Base-by-base conservation (phyloP, 805 yeast species). In the Saturnispora ahearnii region DNA sequence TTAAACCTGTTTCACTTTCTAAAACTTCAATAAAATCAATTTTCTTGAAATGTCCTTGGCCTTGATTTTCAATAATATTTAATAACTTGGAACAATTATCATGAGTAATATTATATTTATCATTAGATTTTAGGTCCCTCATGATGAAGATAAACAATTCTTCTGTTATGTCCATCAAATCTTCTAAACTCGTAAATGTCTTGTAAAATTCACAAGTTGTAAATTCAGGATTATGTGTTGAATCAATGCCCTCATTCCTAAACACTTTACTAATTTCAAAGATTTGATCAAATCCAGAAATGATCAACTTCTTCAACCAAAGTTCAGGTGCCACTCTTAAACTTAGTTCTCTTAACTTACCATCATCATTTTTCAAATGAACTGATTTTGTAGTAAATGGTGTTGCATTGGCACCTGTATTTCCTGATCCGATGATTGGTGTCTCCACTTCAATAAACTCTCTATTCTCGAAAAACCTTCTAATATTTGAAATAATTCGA, bases 161-260 rank as follows among this genome's bases (percentile, higher is more conserved):
- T 58, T 87, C 84, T 1, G 95, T 82, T 32, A 82, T 57, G 0
- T 50, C 51, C 74, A 88, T 84, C 51, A 91, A 68, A 28, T 85
- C 85, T 0, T 77, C 75, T 55, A 93, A 67, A 9, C 76, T 71
- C 0, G 84, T 79, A 60, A 76, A 89, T 0, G 86, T 74, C 58
- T 84, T 85, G 63, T 91, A 91, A 58, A 88, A 86, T 62, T 91
- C 99, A 62, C 96, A 81, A 2, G 88, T 79, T 1, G 96, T 83
- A 62, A 90, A 91, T 61, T 91, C 99, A 0, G 96, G 96, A 65
- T 91, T 93, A 63, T 91, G 99, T 0, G 96, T 86, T 1, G 84
- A 73, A 62, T 91, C 99, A 29, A 91, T 73, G 6, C 97, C 96
- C 67, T 93, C 99, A 60, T 93, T 93, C 58, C 99, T 73, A 65